A percentile compares a stretch with the other conserved stretches of the same genome.
These are phyloP conservation scores for Eimeria maxima DNA, from an alignment of 169 alveolate species.

Conservation along the genomic window DNA sequence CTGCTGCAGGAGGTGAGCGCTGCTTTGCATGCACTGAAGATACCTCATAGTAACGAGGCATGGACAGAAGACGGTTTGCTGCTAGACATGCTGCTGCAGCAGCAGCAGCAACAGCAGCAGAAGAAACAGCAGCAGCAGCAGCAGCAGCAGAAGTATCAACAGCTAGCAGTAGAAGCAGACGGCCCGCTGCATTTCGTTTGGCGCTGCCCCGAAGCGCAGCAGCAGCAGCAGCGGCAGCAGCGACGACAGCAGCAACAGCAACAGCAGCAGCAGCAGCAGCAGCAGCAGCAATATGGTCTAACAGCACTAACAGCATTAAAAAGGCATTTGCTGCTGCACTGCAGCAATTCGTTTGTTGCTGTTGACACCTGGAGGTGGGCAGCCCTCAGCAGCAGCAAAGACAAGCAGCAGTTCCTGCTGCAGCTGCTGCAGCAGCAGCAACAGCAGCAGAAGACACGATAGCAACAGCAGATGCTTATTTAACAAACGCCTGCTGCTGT, in stretches of 20 bases:
- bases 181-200: constrained; percentile 61
- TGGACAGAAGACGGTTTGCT: constrained; percentile 55
- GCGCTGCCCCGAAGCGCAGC: constrained; percentile 47
- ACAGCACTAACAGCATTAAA: constrained; percentile 19
- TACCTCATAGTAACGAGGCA: constrained; percentile 1
- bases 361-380: constrained; percentile 59
- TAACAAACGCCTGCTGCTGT: not conserved
- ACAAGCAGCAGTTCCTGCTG: constrained; percentile 57
- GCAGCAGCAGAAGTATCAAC: not conserved
- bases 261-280: constrained; percentile 47
- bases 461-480: no score
- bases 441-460: not conserved
- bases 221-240: constrained; percentile 3
- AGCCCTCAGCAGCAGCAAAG: not conserved
- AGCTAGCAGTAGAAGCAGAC: constrained; percentile 48
- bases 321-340: constrained; percentile 11
- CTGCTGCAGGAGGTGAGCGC: constrained; percentile 56
- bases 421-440: constrained; percentile 63
- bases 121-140: not conserved
- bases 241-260: no score
- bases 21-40: constrained; percentile 6
- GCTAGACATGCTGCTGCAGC: constrained; percentile 55
- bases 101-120: constrained; percentile 37
- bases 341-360: not conserved
- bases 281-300: constrained; percentile 29